Base-by-base conservation (phyloP, 345 rosid genomes). In the Brassica cretica region DNA sequence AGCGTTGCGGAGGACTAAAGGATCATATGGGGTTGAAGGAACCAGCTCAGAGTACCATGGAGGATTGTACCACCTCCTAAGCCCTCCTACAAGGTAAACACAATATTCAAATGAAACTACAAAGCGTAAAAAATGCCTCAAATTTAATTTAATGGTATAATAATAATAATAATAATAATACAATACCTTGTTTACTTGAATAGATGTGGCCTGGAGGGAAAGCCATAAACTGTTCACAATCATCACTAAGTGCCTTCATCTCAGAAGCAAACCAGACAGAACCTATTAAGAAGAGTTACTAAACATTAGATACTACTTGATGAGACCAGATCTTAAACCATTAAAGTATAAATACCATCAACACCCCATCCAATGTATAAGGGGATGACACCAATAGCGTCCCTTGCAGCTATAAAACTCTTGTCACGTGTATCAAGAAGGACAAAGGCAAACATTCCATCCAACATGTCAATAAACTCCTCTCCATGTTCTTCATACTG, bases 241-340 rank as follows among this genome's bases (percentile, higher is more conserved):
- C 96, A 73, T 91, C 96, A 76, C 92, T 88, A 80, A 91, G 82
- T 9, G 96, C 96, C 84, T 91, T 91, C 96, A 91, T 88, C 85
- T 91, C 96, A 5, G 96, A 91, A 84, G 96, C 92, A 86, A 91
- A 91, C 96, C 92, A 91, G 18, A 87, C 78, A 1, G 96, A 91
- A 68, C 96, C 93, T 91, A 88, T 74, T 49, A n/a, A 46, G 53
- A 44, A 66, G 32, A 15, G 30, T n/a, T n/a, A 66, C 56, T 6
- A 27, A 60, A 76, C 68, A 68, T 18, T 8, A 5, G 29, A 70
- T 41, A 68, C 11, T 51, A 29, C 25, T 18, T 2, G 19, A 66
- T 49, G 11, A 29, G 35, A 56, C 30, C 18, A 67, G 33, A 72
- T 18, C 37, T 70, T 35, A 53, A 58, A 1, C 35, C 27, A 35